Percentiles rank a stretch among this genome's conserved stretches.
These are phyloP conservation scores for Halophytophthora polymorphica DNA, from an alignment of 352 stramenopile genomes.

Conservation along the genomic window DNA sequence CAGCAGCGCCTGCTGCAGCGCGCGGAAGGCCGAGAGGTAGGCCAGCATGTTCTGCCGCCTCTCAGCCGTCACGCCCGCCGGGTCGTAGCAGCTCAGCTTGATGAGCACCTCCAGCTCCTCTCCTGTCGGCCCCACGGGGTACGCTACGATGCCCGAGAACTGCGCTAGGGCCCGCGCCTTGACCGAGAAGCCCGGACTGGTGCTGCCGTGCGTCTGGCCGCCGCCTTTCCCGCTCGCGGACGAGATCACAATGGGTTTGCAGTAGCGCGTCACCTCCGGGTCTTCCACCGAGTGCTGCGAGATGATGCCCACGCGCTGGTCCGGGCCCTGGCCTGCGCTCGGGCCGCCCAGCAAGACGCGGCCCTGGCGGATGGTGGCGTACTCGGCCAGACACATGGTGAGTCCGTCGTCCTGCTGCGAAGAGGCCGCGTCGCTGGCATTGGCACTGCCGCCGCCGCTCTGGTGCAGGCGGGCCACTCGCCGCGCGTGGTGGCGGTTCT, in stretches of 20 bases:
- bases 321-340: conserved; percentile 21
- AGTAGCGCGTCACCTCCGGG: conserved; percentile 52
- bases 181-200: conserved; percentile 25
- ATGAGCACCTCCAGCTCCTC: conserved; percentile 60
- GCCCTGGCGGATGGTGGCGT: conserved; percentile 53
- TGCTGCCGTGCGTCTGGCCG: conserved; percentile 12
- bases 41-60: conserved; percentile 49
- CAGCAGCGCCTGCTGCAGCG: conserved; percentile 50
- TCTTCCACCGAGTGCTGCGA: conserved; percentile 69
- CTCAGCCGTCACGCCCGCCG: conserved; percentile 30
- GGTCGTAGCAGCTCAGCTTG: conserved; percentile 64
- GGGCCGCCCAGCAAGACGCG: conserved; percentile 31
- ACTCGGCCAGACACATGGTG: conserved; percentile 59
- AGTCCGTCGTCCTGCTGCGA: conserved; percentile 25
- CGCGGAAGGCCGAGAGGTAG: conserved; percentile 44
- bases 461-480: conserved; percentile 9
- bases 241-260: conserved; percentile 47
- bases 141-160: conserved; percentile 62
- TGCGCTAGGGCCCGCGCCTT: conserved; percentile 47
- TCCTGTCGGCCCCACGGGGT: conserved; percentile 44
- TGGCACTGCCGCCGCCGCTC: conserved; percentile 4
- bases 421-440: background rate
- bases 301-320: conserved; percentile 64
- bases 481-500: conserved; percentile 21
- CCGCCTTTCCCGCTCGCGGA: too few relatives aligned